Percentiles rank a stretch among this genome's conserved stretches.
phyloP scores from a whole-genome alignment of 2,329 filamentous ascomycete genomes.

The Chaetomium globosum region DNA sequence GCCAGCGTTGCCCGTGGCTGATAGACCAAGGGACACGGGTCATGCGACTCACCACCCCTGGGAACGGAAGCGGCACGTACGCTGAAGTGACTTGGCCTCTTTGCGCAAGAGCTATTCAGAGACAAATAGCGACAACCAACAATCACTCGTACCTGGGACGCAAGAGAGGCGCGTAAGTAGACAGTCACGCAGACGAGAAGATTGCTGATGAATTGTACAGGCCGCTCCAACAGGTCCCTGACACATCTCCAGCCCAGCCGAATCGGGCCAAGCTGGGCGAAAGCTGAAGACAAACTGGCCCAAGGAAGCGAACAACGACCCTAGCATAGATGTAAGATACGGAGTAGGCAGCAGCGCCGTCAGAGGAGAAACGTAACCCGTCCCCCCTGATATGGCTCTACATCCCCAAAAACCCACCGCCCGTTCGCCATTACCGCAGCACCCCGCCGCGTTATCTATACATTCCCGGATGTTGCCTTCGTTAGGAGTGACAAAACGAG shows the following conservation, averaged over 20 bases:
- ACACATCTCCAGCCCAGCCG: not conserved
- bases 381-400: not conserved
- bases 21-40: too few species aligned
- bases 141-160: not conserved
- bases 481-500: slow-evolving; percentile 33
- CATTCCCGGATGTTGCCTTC: slow-evolving; percentile 26
- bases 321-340: slow-evolving; percentile 15
- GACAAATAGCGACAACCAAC: not conserved
- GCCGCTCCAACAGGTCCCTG: slow-evolving; percentile 7
- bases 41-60: too few species aligned
- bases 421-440: slow-evolving; percentile 19
- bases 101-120: not conserved
- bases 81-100: not conserved
- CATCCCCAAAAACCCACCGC: slow-evolving; percentile 11
- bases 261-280: slow-evolving; percentile 1
- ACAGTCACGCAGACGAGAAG: slow-evolving; percentile 13
- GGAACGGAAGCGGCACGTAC: not conserved
- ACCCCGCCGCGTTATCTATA: slow-evolving; percentile 34
- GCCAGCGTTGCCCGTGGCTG: not conserved
- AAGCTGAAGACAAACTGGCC: not conserved
- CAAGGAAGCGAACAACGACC: slow-evolving; percentile 20
- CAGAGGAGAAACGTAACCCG: slow-evolving; percentile 6
- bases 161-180: not conserved
- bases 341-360: slow-evolving; percentile 18
- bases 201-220: slow-evolving; percentile 23